A percentile compares a stretch with the other conserved stretches of the same genome.
Conservation (phyloP, 2,329 filamentous ascomycete species). For the Neocatenulostroma microsporum region DNA sequence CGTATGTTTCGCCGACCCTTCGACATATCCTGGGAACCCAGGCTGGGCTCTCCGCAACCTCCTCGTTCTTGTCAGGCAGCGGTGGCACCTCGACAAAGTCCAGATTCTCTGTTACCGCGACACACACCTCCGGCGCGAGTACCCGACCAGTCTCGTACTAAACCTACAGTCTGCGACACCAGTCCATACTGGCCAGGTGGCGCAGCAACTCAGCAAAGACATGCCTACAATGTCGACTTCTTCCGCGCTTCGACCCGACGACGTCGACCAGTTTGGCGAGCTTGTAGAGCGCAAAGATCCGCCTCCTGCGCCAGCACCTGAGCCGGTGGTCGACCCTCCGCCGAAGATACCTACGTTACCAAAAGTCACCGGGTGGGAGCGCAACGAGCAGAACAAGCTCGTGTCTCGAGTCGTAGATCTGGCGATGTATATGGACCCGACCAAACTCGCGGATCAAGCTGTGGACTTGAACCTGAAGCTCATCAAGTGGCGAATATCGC, state of each 20-base stretch:
- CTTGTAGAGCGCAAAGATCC: conserved; percentile 19
- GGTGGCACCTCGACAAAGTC: conserved; percentile 67
- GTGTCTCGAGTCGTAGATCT: conserved; percentile 71
- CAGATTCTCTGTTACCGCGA: conserved; percentile 90
- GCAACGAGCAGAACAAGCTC: conserved; percentile 70
- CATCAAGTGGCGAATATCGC: conserved; percentile 97
- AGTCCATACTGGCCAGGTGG: conserved; percentile 19
- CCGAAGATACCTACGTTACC: conserved; percentile 41
- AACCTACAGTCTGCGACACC: conserved; percentile 51
- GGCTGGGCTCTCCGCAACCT: conserved; percentile 92
- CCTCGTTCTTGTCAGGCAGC: conserved; percentile 71
- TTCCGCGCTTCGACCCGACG: conserved; percentile 21
- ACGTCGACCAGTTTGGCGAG: conserved; percentile 26
- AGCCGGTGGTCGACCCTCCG: conserved; percentile 14
- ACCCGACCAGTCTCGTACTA: conserved; percentile 73
- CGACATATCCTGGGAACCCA: conserved; percentile 77
- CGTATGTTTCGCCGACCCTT: conserved; percentile 84
- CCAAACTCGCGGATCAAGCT: conserved; percentile 78
- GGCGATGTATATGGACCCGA: conserved; percentile 87
- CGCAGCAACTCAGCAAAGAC: conserved; percentile 15
- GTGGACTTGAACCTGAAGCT: conserved; percentile 95
- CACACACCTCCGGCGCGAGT: conserved; percentile 65
- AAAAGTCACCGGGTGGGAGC: conserved; percentile 93
- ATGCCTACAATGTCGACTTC: conserved; percentile 21
- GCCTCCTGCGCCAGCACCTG: conserved; percentile 6